Percentiles rank a stretch among this genome's conserved stretches.
Conservation (phyloP, 768 basidiomycete species). For the Artomyces pyxidatus region DNA sequence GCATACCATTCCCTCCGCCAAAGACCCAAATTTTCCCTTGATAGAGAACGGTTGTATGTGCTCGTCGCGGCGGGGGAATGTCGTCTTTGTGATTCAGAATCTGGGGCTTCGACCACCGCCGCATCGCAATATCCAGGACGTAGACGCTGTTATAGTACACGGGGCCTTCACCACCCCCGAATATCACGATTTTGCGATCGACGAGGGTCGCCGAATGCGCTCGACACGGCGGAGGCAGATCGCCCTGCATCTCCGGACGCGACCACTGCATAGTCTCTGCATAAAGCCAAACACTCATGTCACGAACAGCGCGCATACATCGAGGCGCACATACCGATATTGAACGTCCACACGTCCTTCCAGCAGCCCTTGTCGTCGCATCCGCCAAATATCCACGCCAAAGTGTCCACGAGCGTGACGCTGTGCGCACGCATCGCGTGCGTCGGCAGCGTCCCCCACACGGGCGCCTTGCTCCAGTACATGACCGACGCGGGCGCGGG, state of each 20-base stretch:
- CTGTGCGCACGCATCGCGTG: conserved; percentile 75
- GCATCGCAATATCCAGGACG: conserved; percentile 69
- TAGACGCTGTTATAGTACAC: conserved; percentile 79
- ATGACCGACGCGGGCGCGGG: conserved; percentile 64
- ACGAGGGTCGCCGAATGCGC: conserved; percentile 85
- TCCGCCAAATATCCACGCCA: conserved; percentile 85
- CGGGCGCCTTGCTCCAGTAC: conserved; percentile 83
- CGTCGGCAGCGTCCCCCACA: conserved; percentile 60
- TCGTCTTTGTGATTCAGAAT: conserved; percentile 15
- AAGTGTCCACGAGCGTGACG: conserved; percentile 73
- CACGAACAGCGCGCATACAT: background rate
- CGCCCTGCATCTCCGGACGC: conserved; percentile 68
- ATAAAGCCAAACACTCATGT: background rate
- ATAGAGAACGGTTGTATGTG: conserved; percentile 79
- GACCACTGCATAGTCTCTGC: conserved; percentile 88
- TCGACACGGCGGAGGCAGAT: conserved; percentile 71
- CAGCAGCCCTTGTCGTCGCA: conserved; percentile 74
- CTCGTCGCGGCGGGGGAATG: conserved; percentile 53
- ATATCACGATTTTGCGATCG: conserved; percentile 71
- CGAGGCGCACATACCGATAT: conserved; percentile 48
- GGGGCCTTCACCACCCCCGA: conserved; percentile 82
- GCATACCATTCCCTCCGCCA: conserved; percentile 89
- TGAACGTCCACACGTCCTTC: conserved; percentile 77
- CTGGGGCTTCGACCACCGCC: conserved; percentile 53
- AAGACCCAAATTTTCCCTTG: conserved; percentile 73